Evolutionary conservation across 2,329 filamentous ascomycete species (phyloP).

Genomic region (Sarocladium oryzae): DNA sequence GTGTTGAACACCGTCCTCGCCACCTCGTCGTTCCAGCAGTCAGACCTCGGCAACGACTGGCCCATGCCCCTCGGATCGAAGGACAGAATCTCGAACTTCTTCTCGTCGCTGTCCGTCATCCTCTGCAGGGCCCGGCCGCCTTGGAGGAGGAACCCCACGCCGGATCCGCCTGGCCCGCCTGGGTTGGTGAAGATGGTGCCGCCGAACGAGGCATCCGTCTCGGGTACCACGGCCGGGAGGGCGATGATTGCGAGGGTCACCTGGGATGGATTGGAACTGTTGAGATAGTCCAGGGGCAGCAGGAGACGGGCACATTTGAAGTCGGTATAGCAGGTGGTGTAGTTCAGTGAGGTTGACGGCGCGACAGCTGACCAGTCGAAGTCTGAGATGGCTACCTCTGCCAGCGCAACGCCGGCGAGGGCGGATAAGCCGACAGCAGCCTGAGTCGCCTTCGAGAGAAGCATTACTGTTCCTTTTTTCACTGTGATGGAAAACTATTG

Average conservation of each 20-base stretch:
- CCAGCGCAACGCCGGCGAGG: neutral
- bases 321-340: slow-evolving; percentile 31
- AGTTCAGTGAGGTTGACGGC: slow-evolving; percentile 29
- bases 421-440: neutral
- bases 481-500: neutral
- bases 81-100: slow-evolving; percentile 34
- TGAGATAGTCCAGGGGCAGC: slow-evolving; percentile 37
- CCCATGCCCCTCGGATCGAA: slow-evolving; percentile 39
- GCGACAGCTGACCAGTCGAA: slow-evolving; percentile 31
- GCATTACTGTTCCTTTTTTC: no score
- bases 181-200: slow-evolving; percentile 39
- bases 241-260: slow-evolving; percentile 35
- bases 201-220: slow-evolving; percentile 30
- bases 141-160: slow-evolving; percentile 23
- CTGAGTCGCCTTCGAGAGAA: no score
- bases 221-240: slow-evolving; percentile 31
- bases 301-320: slow-evolving; percentile 35
- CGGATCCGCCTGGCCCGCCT: slow-evolving; percentile 37
- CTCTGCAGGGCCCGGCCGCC: slow-evolving; percentile 23
- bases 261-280: slow-evolving; percentile 19
- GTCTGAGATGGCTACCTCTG: neutral
- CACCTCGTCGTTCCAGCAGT: slow-evolving; percentile 30
- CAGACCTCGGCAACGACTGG: slow-evolving; percentile 27
- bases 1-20: slow-evolving; percentile 23
- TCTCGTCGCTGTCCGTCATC: slow-evolving; percentile 19